These are phyloP conservation scores for Leptographium flavum DNA, from an alignment of 2,329 filamentous ascomycete genomes.

Conservation along the genomic window DNA sequence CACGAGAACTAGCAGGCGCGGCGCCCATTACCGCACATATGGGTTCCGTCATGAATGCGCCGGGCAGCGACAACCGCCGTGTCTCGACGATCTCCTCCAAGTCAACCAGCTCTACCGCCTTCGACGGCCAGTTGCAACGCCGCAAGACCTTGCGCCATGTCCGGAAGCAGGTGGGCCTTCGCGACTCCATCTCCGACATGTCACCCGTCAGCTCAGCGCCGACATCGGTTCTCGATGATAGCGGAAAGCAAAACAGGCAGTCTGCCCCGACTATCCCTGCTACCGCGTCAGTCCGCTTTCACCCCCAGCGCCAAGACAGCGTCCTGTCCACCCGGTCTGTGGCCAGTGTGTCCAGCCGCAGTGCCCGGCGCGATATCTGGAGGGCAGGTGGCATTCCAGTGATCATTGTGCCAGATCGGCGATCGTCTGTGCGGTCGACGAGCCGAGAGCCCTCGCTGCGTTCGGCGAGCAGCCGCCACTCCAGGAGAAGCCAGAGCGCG, in stretches of 20 bases:
- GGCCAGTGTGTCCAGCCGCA: constrained; percentile 37
- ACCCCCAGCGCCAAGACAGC: constrained; percentile 28
- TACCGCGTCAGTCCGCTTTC: constrained; percentile 15
- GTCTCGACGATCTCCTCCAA: constrained; percentile 39
- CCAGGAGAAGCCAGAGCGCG: constrained; percentile 37
- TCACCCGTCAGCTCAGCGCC: constrained; percentile 28
- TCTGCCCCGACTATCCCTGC: constrained; percentile 16
- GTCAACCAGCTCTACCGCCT: constrained; percentile 40
- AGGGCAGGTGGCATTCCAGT: constrained; percentile 48
- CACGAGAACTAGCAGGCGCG: not conserved
- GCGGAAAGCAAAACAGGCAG: not conserved
- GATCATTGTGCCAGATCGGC: constrained; percentile 44
- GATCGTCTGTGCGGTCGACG: constrained; percentile 35
- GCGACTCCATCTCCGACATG: constrained; percentile 29
- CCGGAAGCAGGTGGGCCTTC: constrained; percentile 37
- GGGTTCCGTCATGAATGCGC: constrained; percentile 20
- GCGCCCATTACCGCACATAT: constrained; percentile 5
- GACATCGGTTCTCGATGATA: constrained; percentile 23
- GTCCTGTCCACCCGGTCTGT: constrained; percentile 31
- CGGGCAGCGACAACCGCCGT: constrained; percentile 26
- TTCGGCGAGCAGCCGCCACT: constrained; percentile 45
- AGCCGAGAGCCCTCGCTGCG: constrained; percentile 39
- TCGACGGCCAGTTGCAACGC: constrained; percentile 33
- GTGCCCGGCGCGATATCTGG: constrained; percentile 42
- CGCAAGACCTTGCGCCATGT: constrained; percentile 46